Base-by-base conservation (phyloP, 2,329 filamentous ascomycete species). In the Phialocephala subalpina region DNA sequence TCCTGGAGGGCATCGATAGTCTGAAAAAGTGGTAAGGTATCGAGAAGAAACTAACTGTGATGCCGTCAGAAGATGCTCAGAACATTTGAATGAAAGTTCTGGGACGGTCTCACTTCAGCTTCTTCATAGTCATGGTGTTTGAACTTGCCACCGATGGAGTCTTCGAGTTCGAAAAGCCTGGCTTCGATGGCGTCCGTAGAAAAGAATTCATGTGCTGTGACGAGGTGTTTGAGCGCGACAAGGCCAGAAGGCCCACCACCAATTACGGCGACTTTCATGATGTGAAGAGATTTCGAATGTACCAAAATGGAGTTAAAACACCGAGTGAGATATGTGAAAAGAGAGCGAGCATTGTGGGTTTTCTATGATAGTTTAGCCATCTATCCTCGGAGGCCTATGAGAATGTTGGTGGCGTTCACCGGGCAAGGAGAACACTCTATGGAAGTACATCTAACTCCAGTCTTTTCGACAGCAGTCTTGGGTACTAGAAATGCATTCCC, bases 11-110 rank as follows among this genome's bases (percentile, higher is more conserved):
- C 81, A 77, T 0, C 83, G 79, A 65, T 82, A 82, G 68, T 85
- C 83, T 0, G 83, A 85, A 67, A 85, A 85, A 20, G 80, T 75
- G 0, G 82, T 85, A 9, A 86, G 76, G 52, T 83, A 82, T 67
- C 83, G 83, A 2, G 82, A 84, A 1, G 81, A 83, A 1, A 85
- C 82, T 1, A 84, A 77, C 79, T 70, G 25, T 14, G n/a, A 12
- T 3, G 27, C 52, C 35, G 35, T 38, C 14, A 38, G 35, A 38
- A 7, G 35, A 38, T 38, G 7, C 7, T 38, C 35, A 38, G 35
- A n/a, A n/a, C n/a, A n/a, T n/a, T n/a, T n/a, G n/a, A n/a, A n/a
- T n/a, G n/a, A n/a, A n/a, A n/a, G 35, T 38, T 38, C 35, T 7
- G 35, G 14, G 35, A 27, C 14, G 22, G 11, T 36, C 20, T 29